These are phyloP conservation scores for Lobulomyces angularis DNA, from an alignment of 192 early-diverging fungal genomes.

Conservation along the genomic window DNA sequence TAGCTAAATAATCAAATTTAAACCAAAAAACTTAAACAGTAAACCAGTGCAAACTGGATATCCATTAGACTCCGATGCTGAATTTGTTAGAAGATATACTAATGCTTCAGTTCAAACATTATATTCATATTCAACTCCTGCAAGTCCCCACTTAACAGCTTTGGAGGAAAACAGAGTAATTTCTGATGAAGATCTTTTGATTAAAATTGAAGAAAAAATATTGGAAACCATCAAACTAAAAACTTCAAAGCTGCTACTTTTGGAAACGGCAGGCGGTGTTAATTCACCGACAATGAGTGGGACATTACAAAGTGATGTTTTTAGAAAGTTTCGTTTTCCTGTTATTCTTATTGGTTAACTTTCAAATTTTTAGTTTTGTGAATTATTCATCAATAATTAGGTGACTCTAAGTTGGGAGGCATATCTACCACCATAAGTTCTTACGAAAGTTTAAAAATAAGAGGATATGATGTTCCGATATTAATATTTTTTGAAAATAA, in stretches of 20 bases:
- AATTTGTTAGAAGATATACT: slow-evolving; percentile 17
- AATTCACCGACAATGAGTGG: slow-evolving; percentile 63
- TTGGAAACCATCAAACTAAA: slow-evolving; percentile 4
- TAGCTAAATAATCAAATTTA: too few relatives aligned
- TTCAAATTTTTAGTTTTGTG: too few relatives aligned
- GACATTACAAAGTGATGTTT: slow-evolving; percentile 55
- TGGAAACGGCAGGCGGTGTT: slow-evolving; percentile 78
- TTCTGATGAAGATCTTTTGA: slow-evolving; percentile 15
- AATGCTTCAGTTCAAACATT: slow-evolving; percentile 34
- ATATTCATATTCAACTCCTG: slow-evolving; percentile 58
- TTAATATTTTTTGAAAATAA: slow-evolving; percentile 54
- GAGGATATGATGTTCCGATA: slow-evolving; percentile 57
- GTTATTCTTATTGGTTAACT: slow-evolving; percentile 58
- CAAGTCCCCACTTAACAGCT: slow-evolving; percentile 62
- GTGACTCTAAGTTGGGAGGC: slow-evolving; percentile 67
- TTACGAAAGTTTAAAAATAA: slow-evolving; percentile 52
- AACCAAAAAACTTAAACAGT: slow-evolving; percentile 49
- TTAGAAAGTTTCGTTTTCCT: slow-evolving; percentile 55
- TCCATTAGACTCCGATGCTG: slow-evolving; percentile 61
- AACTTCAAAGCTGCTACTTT: too few relatives aligned
- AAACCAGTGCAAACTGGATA: slow-evolving; percentile 80
- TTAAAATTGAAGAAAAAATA: too few relatives aligned
- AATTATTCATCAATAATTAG: too few relatives aligned
- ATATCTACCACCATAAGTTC: slow-evolving; percentile 70
- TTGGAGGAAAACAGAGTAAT: slow-evolving; percentile 18